Base-by-base conservation (phyloP, 169 alveolate species). In the Plasmodium relictum region DNA sequence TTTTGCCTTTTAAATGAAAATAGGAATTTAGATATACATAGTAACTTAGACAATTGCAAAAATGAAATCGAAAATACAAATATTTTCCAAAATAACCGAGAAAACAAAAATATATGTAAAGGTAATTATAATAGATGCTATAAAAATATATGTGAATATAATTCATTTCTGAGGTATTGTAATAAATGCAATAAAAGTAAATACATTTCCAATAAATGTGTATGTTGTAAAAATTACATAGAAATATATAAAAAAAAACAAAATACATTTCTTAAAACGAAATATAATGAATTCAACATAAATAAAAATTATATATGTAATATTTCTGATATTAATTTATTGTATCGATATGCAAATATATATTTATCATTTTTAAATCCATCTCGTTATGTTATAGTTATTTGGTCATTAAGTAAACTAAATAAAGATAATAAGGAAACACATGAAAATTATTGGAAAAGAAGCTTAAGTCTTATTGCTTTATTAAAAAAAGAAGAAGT, bases 371-470 rank as follows among this genome's bases (percentile, higher is more conserved):
- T 54, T 10, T 22, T 72, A 45, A 71, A 44, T 22, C 88, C 92
- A 6, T 86, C 92, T 8, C 63, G 92, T 7, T 72, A 70, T 86
- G 87, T 86, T 37, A 39, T 86, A 12, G 76, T 86, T 48, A 56
- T 86, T 45, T 86, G 92, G 92, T 56, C 92, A 6, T 71, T 86
- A 59, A 71, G 92, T 26, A 86, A 86, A 73, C 24, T 86, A 44
- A 86, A 71, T 58, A 86, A 86, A 59, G 31, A 72, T 26, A 37
- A 24, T 69, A 86, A 86, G 44, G 71, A 59, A 45, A 9, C 66
- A 20, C 91, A 83, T 62, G 62, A 86, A 39, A 48, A 52, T 6
- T 86, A 48, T 41, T 69, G 71, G 22, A 41, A 86, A 39, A 70
- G 54, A 74, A 86, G 92, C 52, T 5, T 50, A 10, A 59, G 42